phyloP scores from a whole-genome alignment of 257 asterid species.

The Mitragyna speciosa region DNA sequence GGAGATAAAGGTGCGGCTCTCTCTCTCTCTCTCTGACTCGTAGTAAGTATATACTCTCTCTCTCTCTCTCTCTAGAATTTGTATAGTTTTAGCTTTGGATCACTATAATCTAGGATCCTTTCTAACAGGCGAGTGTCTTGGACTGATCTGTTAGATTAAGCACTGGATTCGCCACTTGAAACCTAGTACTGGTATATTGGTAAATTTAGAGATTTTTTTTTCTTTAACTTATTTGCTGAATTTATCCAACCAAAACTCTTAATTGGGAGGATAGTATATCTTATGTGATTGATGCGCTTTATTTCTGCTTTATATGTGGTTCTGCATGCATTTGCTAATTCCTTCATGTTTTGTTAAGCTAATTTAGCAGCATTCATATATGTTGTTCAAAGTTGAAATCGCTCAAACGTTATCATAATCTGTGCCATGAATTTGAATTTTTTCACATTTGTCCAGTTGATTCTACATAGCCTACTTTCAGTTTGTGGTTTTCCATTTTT shows the following conservation, averaged over 20 bases:
- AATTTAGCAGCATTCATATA: background rate
- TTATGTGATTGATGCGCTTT: background rate
- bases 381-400: background rate
- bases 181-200: background rate
- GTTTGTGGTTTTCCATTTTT: background rate
- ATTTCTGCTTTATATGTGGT: background rate
- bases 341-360: background rate
- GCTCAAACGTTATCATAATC: background rate
- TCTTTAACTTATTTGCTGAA: background rate
- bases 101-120: constrained; percentile 41
- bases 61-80: constrained; percentile 35
- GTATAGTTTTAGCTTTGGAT: constrained; percentile 32
- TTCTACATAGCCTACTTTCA: background rate
- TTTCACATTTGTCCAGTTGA: background rate
- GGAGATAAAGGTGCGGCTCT: constrained; percentile 46
- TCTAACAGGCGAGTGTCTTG: constrained; percentile 11
- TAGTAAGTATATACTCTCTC: no score
- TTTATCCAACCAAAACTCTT: background rate
- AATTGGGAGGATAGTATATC: background rate
- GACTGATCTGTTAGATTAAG: constrained; percentile 26
- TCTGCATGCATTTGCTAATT: constrained; percentile 9
- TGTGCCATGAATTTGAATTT: background rate
- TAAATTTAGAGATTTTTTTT: background rate
- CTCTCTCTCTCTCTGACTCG: constrained; percentile 16
- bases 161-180: constrained; percentile 12